Conservation (phyloP, 148 eudicot genomes). For the Nepenthes gracilis region DNA sequence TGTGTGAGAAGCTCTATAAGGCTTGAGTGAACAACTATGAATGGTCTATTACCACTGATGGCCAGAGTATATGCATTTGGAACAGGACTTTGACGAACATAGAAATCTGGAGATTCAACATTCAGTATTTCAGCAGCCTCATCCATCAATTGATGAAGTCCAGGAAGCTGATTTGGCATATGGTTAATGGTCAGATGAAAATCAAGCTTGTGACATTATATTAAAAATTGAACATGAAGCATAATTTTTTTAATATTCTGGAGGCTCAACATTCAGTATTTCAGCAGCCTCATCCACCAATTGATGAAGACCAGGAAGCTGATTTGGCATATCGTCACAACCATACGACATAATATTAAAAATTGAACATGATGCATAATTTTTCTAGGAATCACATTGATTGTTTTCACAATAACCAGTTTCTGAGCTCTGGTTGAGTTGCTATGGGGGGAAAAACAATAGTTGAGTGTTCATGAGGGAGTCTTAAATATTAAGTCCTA, state of each 20-base stretch:
- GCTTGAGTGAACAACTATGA: constrained; percentile 92
- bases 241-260: constrained; percentile 1
- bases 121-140: constrained; percentile 70
- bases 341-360: neutral
- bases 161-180: constrained; percentile 56
- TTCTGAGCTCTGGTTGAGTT: neutral
- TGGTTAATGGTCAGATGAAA: neutral
- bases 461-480: too few relatives aligned
- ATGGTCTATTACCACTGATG: constrained; percentile 80
- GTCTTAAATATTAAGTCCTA: too few relatives aligned
- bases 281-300: constrained; percentile 74
- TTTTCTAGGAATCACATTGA: neutral
- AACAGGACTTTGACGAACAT: constrained; percentile 83
- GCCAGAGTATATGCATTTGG: constrained; percentile 95
- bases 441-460: too few relatives aligned
- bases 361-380: neutral
- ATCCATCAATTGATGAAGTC: constrained; percentile 66
- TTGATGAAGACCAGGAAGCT: constrained; percentile 87
- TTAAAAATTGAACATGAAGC: neutral
- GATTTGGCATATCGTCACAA: constrained; percentile 3
- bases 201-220: neutral
- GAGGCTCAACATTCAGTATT: constrained; percentile 57
- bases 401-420: neutral
- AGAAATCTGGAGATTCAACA: constrained; percentile 62
- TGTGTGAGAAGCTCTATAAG: constrained; percentile 83